phyloP scores from a whole-genome alignment of 2,329 filamentous ascomycete species.

The Stagonosporopsis tanaceti region DNA sequence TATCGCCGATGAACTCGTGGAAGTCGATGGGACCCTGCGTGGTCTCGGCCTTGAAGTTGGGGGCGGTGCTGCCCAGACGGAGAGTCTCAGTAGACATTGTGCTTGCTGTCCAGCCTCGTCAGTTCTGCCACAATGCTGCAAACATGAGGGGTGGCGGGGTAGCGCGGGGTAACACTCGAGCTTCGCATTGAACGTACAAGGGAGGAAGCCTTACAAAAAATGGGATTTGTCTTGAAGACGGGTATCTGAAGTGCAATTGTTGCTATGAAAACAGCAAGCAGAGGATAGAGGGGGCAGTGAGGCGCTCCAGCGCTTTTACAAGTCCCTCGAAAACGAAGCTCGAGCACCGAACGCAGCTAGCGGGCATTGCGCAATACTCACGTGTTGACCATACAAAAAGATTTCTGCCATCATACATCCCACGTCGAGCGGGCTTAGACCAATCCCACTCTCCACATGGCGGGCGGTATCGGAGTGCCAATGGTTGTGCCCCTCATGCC shows the following conservation, averaged over 20 bases:
- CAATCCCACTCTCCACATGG: conserved; percentile 29
- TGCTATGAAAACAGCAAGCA: conserved; percentile 13
- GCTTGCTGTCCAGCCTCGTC: conserved; percentile 23
- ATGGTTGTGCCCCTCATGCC: conserved; percentile 18
- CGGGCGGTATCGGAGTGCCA: conserved; percentile 35
- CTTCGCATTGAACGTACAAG: background rate
- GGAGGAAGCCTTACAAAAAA: conserved; percentile 5
- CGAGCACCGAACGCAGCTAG: conserved; percentile 35
- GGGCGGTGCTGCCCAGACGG: conserved; percentile 71
- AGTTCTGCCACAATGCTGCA: conserved; percentile 34
- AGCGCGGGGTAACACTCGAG: conserved; percentile 20
- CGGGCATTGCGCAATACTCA: conserved; percentile 48
- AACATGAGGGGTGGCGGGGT: conserved; percentile 45
- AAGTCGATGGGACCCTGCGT: conserved; percentile 73
- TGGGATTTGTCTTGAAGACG: conserved; percentile 16
- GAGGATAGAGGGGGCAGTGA: conserved; percentile 24
- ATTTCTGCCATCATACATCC: conserved; percentile 37
- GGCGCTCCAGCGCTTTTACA: conserved; percentile 36
- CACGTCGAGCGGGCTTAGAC: conserved; percentile 22
- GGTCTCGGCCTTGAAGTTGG: conserved; percentile 74
- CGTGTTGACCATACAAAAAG: conserved; percentile 31
- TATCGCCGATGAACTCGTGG: conserved; percentile 75
- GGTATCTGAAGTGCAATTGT: conserved; percentile 20
- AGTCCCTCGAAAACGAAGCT: conserved; percentile 23
- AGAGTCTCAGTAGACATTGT: conserved; percentile 56